phyloP scores from a whole-genome alignment of 345 rosid species.

The Citrus unshiu region DNA sequence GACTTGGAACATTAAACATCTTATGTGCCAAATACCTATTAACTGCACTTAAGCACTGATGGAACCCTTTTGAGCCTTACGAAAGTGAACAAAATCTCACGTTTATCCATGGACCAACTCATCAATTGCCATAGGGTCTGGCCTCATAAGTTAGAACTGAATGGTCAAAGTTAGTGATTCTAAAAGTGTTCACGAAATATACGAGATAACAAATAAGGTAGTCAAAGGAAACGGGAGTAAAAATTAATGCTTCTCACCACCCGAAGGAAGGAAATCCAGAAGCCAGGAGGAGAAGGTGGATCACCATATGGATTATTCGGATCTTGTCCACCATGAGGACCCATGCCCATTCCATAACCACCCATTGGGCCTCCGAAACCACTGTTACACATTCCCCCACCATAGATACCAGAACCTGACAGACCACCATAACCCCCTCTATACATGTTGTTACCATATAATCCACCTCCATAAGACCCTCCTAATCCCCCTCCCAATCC shows the following conservation, averaged over 20 bases:
- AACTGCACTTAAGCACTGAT: neutral
- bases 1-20: neutral
- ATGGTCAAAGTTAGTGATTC: neutral
- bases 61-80: neutral
- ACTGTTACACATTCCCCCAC: slow-evolving; percentile 41
- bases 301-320: slow-evolving; percentile 79
- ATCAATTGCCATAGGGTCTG: neutral
- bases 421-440: slow-evolving; percentile 86
- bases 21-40: neutral
- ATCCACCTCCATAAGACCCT: slow-evolving; percentile 58
- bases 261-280: slow-evolving; percentile 92
- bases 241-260: slow-evolving; percentile 48
- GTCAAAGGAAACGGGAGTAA: neutral
- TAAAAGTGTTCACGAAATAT: neutral
- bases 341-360: slow-evolving; percentile 86
- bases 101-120: neutral
- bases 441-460: slow-evolving; percentile 73
- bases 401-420: slow-evolving; percentile 58
- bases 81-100: neutral
- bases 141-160: neutral
- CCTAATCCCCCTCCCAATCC: slow-evolving; percentile 57
- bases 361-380: slow-evolving; percentile 84
- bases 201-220: neutral
- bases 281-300: slow-evolving; percentile 95
- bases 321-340: slow-evolving; percentile 87